Evolutionary conservation across 192 early-diverging fungal genomes (phyloP), one percentile per base, ranked within the genome.

Genomic region (Jimgerdemannia flammicorona): DNA sequence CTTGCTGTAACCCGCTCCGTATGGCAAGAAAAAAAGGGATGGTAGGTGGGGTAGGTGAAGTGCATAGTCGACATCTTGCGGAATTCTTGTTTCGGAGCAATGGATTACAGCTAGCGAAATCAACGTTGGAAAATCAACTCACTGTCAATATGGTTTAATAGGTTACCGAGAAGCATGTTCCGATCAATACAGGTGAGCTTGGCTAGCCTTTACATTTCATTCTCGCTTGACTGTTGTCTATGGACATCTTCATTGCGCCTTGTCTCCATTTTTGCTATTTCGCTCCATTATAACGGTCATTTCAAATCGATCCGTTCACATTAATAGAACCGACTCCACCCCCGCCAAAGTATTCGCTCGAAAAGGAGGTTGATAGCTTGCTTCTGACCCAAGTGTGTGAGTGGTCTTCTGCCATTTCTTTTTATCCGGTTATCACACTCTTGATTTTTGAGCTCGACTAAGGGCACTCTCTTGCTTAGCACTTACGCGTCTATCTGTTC

Each of bases 331-430:
- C 64, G 1, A 69, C 67, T 9, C n/a, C 70, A 17, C 43, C 49
- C 11, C 66, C 64, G 39, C 40, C 71, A 8, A 66, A 72, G 66
- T 54, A 71, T 71, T 29, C 70, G 42, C 7, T 66, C 20, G 65
- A 79, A 72, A 29, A 71, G 39, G 43, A 29, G 59, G 66, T 83
- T 3, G 83, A 84, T 74, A 59, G 40, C 9, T 70, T 82, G 2
- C 65, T 84, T 19, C 80, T 80, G 39, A 65, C 71, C 40, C 80
- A 79, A 40, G 0, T 59, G 14, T 59, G 49, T 2, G 2, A 59
- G 29, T 29, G 29, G 29, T 29, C 29, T 29, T 29, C 1, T 29
- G 29, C 29, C 1, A 29, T 29, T 29, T 29, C 29, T 29, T 29
- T 29, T 29, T 29, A 29, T 29, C 29, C 29, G 29, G 1, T 29